Percentiles rank a stretch among this genome's conserved stretches.
Conservation (phyloP, 106 monocot species). For the Phalaenopsis aphrodite region DNA sequence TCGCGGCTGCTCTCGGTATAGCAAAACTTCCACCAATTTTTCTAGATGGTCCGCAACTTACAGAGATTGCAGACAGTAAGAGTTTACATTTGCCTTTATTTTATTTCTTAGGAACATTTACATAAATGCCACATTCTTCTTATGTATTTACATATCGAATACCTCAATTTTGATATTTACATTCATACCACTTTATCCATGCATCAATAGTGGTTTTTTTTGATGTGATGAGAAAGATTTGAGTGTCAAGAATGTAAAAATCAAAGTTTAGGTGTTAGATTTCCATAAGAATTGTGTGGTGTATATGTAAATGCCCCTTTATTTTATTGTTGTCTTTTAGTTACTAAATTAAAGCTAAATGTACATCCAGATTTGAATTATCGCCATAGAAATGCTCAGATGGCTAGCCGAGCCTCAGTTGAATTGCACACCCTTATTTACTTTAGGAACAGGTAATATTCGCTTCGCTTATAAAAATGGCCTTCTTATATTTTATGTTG, state of each 20-base stretch:
- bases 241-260: no score
- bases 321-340: neutral
- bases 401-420: conserved; percentile 95
- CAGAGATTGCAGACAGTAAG: conserved; percentile 86
- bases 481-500: neutral
- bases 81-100: neutral
- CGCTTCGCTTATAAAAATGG: neutral
- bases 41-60: conserved; percentile 64
- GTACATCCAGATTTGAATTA: conserved; percentile 69
- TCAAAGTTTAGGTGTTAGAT: no score
- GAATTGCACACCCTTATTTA: conserved; percentile 93
- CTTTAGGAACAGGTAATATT: conserved; percentile 71
- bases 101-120: neutral
- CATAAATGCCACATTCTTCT: no score
- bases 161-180: no score
- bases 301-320: no score
- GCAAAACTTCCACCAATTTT: conserved; percentile 84
- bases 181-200: no score
- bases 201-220: no score
- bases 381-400: conserved; percentile 98
- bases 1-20: conserved; percentile 89
- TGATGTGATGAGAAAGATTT: no score
- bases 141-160: no score
- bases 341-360: neutral
- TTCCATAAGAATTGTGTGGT: no score